Conservation (phyloP, 192 early-diverging fungal species). For the Podila epigama region DNA sequence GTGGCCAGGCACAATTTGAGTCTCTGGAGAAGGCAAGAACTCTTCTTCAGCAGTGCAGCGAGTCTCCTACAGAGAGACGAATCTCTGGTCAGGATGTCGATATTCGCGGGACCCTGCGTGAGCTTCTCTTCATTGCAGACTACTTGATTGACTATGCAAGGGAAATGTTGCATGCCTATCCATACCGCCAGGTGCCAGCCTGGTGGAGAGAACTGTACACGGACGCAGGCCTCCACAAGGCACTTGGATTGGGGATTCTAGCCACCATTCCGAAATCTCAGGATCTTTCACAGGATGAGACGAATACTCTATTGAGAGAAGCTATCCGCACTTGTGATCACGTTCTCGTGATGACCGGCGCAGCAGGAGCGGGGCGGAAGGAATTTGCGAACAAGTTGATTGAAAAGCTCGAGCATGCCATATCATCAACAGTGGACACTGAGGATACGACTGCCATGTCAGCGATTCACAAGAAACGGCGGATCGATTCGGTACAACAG, state of each 20-base stretch:
- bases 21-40: conserved; percentile 5
- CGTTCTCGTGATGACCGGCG: conserved; percentile 64
- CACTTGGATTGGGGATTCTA: conserved; percentile 18
- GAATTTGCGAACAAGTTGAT: conserved; percentile 36
- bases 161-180: conserved; percentile 50
- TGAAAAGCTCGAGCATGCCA: conserved; percentile 11
- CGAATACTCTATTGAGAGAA: conserved; percentile 12
- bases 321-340: conserved; percentile 59
- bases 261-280: background rate
- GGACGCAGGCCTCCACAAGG: conserved; percentile 56
- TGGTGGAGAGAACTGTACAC: conserved; percentile 59
- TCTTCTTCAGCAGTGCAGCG: background rate
- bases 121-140: conserved; percentile 15
- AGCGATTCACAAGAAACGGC: conserved; percentile 18
- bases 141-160: conserved; percentile 35
- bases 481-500: background rate
- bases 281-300: background rate
- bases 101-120: no score
- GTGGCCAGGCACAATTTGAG: conserved; percentile 23
- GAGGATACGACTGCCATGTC: background rate
- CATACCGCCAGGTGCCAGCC: conserved; percentile 58
- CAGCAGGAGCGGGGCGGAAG: conserved; percentile 45
- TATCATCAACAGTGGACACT: conserved; percentile 5
- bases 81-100: background rate
- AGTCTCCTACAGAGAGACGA: background rate